phyloP scores from a whole-genome alignment of 192 early-diverging fungal genomes.

The Backusella macrospora region DNA sequence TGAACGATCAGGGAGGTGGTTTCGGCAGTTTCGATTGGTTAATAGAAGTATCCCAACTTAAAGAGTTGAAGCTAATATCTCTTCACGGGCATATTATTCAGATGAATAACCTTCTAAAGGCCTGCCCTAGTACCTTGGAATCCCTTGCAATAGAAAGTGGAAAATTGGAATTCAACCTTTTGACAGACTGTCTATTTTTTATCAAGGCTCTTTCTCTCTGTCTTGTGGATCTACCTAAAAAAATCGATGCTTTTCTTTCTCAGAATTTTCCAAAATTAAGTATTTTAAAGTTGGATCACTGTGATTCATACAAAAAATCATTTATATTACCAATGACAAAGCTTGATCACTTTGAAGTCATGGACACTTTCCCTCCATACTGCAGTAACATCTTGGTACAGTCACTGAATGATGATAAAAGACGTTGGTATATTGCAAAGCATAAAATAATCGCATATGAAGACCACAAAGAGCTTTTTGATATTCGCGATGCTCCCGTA shows the following conservation, averaged over 20 bases:
- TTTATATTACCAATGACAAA: neutral
- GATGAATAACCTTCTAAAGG: neutral
- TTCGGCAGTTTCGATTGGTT: neutral
- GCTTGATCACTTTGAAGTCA: neutral
- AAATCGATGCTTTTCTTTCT: slow-evolving; percentile 1
- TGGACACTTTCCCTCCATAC: neutral
- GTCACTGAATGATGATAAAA: neutral
- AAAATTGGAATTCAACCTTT: neutral
- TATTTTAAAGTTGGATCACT: neutral
- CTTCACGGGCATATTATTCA: neutral
- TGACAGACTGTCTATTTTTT: neutral
- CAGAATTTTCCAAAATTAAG: slow-evolving; percentile 3
- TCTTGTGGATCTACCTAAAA: neutral
- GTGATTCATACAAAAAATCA: neutral
- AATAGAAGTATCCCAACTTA: neutral
- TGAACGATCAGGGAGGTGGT: neutral
- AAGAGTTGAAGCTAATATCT: neutral
- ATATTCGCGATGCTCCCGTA: neutral
- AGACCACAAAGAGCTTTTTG: neutral
- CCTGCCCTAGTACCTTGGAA: neutral
- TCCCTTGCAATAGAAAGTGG: neutral
- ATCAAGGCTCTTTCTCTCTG: neutral
- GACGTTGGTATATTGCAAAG: neutral
- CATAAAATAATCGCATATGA: neutral
- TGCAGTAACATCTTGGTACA: neutral